Base-by-base conservation (phyloP, 768 basidiomycete genomes). In the Serendipita sp. region DNA sequence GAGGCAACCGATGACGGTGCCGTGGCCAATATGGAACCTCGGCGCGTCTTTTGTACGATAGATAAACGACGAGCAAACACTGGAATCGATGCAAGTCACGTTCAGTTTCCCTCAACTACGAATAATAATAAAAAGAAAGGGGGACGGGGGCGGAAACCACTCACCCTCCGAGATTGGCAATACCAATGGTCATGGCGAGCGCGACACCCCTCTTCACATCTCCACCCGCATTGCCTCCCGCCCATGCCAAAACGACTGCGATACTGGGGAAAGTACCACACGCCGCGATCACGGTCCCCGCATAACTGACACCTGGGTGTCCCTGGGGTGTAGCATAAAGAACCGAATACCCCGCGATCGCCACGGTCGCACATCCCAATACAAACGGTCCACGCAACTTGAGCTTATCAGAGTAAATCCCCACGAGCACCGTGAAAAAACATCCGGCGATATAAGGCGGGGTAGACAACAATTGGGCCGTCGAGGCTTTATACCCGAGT, bases 101-200 rank as follows among this genome's bases (percentile, higher is more conserved):
- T 5, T 41, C 38, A 41, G 38, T n/a, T n/a, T n/a, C n/a, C n/a
- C n/a, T n/a, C n/a, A n/a, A n/a, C n/a, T n/a, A n/a, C n/a, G n/a
- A n/a, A n/a, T n/a, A 78, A 3, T 74, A 75, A 36, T 74, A 23
- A 72, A 8, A 51, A 32, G 5, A 8, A 5, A 51, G 2, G 8
- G 48, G 2, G 5, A 51, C n/a, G 44, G n/a, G 48, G n/a, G 48
- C 13, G 38, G 4, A 51, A 23, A n/a, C 34, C 1, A 52, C 73
- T 65, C 63, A 78, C 69, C 81, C 82, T 66, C 82, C 82, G 8
- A 84, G 72, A 66, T 84, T 85, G 23, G 80, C 82, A 8, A 80
- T 44, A 32, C 81, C 81, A 63, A 80, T 78, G 16, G 83, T 77
- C 74, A 81, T 76, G 3, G 80, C 84, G 41, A 83, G 66, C 11